A percentile compares a stretch with the other conserved stretches of the same genome.
Conservation (phyloP, 225 moss, liverwort and hornwort genomes). For the Pseudoscleropodium purum region DNA sequence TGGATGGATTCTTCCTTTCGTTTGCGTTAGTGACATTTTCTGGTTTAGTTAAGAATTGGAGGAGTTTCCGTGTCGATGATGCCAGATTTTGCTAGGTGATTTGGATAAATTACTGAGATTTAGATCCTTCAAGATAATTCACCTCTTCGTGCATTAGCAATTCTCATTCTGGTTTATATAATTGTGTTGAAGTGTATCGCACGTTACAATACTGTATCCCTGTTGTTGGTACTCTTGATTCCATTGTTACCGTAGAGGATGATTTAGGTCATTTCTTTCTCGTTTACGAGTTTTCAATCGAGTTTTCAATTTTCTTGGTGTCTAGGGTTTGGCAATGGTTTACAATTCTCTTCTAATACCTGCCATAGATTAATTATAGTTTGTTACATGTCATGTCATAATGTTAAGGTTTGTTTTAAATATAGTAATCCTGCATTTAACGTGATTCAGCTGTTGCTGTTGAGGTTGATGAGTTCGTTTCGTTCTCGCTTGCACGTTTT, state of each 20-base stretch:
- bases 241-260: neutral
- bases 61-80: neutral
- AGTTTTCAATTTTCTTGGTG: neutral
- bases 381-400: neutral
- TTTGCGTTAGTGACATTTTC: neutral
- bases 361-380: neutral
- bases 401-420: neutral
- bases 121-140: neutral
- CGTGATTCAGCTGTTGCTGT: neutral
- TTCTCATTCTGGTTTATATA: neutral
- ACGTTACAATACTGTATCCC: neutral
- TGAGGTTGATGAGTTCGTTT: neutral
- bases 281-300: neutral
- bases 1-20: neutral
- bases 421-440: neutral
- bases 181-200: neutral
- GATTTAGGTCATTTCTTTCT: neutral
- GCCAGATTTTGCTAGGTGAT: neutral
- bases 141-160: too few relatives aligned
- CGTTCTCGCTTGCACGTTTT: neutral
- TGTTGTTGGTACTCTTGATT: neutral
- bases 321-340: too few relatives aligned
- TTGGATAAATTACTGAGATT: neutral
- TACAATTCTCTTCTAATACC: neutral
- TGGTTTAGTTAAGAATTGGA: neutral